Evolutionary conservation across 352 stramenopile species (phyloP), one percentile per base, ranked within the genome.

Genomic region (Achlya hypogyna): DNA sequence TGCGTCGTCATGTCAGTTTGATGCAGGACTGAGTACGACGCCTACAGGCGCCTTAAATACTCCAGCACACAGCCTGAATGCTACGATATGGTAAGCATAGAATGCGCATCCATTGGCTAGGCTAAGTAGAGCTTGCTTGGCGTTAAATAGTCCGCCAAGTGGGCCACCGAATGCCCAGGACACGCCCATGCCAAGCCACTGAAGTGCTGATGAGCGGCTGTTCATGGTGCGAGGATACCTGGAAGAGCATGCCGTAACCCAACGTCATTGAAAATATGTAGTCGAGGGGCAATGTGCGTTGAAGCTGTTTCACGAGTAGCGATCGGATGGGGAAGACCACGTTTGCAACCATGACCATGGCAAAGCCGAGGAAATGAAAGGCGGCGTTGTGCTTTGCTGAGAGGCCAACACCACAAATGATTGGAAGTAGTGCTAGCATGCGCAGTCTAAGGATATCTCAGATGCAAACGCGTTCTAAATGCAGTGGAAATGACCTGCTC

Each of bases 11-110:
- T 69, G 28, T 65, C 53, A 20, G 71, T 70, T n/a, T 27, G 28
- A 5, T 51, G 51, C 14, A 74, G 65, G n/a, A 74, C 70, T 14
- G 59, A 52, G 43, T 69, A 74, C 23, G 70, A 74, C 12, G 51
- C 58, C 65, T 74, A 63, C 27, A 8, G 49, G 23, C 29, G 23
- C 16, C 2, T 45, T 58, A 18, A 27, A 25, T 28, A 54, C 16
- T 12, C 16, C 42, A 53, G 27, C 16, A 64, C 23, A 31, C 27
- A n/a, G 32, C 18, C n/a, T 5, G 0, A 59, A 5, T 31, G 40
- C 2, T 59, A 67, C 60, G 18, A n/a, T 23, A 49, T 60, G 60
- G 22, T 60, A 51, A 1, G 49, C 12, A 49, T 67, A 67, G 32
- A 67, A 67, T 22, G 35, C 27, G 29, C 40, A 22, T 20, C 60